These are phyloP conservation scores for Vitis rotundifolia DNA, from an alignment of 164 flowering plant genomes.

Conservation along the genomic window DNA sequence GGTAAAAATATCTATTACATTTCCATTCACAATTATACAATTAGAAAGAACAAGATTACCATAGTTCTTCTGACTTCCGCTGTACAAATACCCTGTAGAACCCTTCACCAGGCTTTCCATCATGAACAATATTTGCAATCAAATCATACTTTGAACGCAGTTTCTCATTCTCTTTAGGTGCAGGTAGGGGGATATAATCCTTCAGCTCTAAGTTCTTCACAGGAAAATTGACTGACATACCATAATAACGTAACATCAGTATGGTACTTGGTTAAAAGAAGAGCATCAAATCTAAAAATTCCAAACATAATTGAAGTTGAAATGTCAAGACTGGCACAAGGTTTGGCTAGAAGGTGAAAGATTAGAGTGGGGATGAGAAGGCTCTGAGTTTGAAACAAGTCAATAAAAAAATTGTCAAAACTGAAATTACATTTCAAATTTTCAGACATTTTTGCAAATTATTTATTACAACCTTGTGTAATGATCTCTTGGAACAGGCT, in stretches of 20 bases:
- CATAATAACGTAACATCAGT: constrained; percentile 3
- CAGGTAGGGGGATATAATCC: constrained; percentile 90
- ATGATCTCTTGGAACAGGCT: too few relatives aligned
- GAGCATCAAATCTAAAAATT: background rate
- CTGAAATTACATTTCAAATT: too few relatives aligned
- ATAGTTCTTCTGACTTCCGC: constrained; percentile 94
- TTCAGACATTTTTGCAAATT: too few relatives aligned
- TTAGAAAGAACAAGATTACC: constrained; percentile 25
- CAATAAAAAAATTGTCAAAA: too few relatives aligned
- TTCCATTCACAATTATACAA: background rate
- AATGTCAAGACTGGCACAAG: too few relatives aligned
- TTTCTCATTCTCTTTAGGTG: constrained; percentile 60
- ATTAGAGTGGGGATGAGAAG: too few relatives aligned
- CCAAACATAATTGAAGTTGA: too few relatives aligned
- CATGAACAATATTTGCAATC: constrained; percentile 96
- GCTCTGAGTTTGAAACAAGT: too few relatives aligned
- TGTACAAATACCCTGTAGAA: constrained; percentile 92
- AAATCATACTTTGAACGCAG: constrained; percentile 84
- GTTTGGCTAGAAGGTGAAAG: too few relatives aligned
- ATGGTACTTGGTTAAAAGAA: background rate
- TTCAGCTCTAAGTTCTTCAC: constrained; percentile 95
- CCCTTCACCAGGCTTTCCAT: constrained; percentile 97
- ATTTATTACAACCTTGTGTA: too few relatives aligned
- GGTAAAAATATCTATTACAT: background rate
- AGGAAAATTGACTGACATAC: constrained; percentile 82